These are phyloP conservation scores for Penicillium atrosanguineum DNA, from an alignment of 495 filamentous ascomycete genomes.

Conservation along the genomic window DNA sequence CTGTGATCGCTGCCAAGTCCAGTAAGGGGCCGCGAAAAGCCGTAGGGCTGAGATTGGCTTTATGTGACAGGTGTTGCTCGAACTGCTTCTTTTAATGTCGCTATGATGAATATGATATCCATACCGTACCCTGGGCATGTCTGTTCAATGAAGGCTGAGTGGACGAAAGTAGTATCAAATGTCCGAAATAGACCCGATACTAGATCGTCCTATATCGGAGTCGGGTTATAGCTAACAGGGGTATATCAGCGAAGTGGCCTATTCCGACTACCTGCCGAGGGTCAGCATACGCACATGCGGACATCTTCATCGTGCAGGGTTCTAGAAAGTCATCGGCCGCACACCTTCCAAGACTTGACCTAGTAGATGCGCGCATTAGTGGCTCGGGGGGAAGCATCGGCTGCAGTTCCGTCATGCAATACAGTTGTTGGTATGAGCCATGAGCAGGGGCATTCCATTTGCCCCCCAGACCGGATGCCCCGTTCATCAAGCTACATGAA, in stretches of 20 bases:
- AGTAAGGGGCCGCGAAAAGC: conserved; percentile 1
- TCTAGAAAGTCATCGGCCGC: conserved; percentile 28
- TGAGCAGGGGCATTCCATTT: conserved; percentile 6
- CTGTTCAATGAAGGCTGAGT: background rate
- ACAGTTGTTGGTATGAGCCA: conserved; percentile 18
- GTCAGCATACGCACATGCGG: conserved; percentile 1
- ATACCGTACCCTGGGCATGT: background rate
- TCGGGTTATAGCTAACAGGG: background rate
- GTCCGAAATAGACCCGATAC: background rate
- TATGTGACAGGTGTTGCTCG: background rate
- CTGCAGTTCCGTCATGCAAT: conserved; percentile 25
- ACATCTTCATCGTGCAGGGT: conserved; percentile 10
- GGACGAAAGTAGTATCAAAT: background rate
- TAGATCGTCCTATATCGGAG: background rate
- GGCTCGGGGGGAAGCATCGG: conserved; percentile 34
- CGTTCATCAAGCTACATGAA: conserved; percentile 18
- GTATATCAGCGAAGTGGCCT: background rate
- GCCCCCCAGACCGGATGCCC: background rate
- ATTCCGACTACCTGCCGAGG: conserved; percentile 4
- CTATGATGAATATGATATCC: background rate
- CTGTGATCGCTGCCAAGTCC: conserved; percentile 8
- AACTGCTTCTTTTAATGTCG: background rate
- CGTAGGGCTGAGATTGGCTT: conserved; percentile 19
- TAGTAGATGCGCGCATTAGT: conserved; percentile 32
- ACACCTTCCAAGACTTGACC: conserved; percentile 19